Base-by-base conservation (phyloP, 345 rosid genomes). In the Dipteronia dyeriana region DNA sequence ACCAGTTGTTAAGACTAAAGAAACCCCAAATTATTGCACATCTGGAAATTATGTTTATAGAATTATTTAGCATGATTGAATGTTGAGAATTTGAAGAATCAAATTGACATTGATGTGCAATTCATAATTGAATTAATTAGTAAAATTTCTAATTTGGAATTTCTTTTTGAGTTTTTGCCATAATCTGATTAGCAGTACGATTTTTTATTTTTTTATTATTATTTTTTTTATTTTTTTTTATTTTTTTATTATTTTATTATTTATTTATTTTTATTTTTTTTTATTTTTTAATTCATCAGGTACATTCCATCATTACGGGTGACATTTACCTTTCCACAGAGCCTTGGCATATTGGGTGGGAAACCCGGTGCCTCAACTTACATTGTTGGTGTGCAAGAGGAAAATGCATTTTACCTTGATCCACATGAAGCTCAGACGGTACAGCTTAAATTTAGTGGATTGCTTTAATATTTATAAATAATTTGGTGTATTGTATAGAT, bases 331-430 rank as follows among this genome's bases (percentile, higher is more conserved):
- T 94, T 94, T 76, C 95, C 98, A 26, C 98, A 94, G 71, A 92
- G 98, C 86, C 90, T 96, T 67, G 98, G 99, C 49, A 87, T 96
- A 73, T 75, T 96, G 84, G 98, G 99, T 76, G 99, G 99, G 23
- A 96, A 92, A 85, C 91, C 99, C 57, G 89, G 97, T 79, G 86
- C 94, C 73, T 96, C 99, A 8, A 92, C 97, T 73, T 96, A 96
- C 82, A 87, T 96, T 53, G 82, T 96, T 62, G 99, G 97, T 9
- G 92, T 96, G 76, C 98, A 96, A 86, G 98, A 90, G 53, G 93
- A 89, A 26, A 84, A 86, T 74, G 92, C 87, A 67, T 86, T 92
- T 68, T 96, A 92, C 84, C 99, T 96, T 70, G 98, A 95, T 86
- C 99, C 99, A 0, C 99, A 96, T 56, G 91, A 91, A 3, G 92